Evolutionary conservation across 2,329 filamentous ascomycete species (phyloP), one percentile per base, ranked within the genome.

Genomic region (Scedosporium boydii): DNA sequence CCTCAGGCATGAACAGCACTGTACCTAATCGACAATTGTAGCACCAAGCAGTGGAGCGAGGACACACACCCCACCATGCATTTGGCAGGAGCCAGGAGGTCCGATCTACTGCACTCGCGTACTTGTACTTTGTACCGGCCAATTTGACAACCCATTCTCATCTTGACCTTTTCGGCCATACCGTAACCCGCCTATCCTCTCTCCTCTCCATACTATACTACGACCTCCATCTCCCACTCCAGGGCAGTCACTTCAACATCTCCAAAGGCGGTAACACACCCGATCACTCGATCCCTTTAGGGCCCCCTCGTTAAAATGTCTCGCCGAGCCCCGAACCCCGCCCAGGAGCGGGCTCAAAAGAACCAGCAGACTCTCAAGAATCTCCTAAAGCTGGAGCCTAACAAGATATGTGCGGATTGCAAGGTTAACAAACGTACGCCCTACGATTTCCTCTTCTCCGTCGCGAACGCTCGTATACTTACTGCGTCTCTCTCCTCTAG

Each of bases 381-480:
- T 73, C 84, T 99, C 69, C 82, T 98, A 74, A 99, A 98, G 79
- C 80, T 99, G 68, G 93, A 98, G 72, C 80, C 87, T 66, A 99
- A 99, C 80, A 99, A 99, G 81, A 86, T 90, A 73, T 99, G 95
- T 81, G 91, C 93, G 65, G 95, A 99, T 76, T 99, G 95, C 85
- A 99, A 99, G 82, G 87, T 89, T 75, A 99, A 98, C 81, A 99
- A 98, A 77, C 95, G 93, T 96, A 77, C 68, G 88, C 79, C 42
- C 29, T 38, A 34, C 38, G 56, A 38, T 38, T 38, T 29, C 26
- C 10, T 34, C 53, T 14, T 18, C 58, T 9, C 48, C 38, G 62
- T n/a, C 26, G 46, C 34, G 62, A n/a, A 26, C 18, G 1, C 27
- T 16, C 27, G 42, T 64, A 48, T 29, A 6, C 38, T 46, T 55